Conservation (phyloP, 2,329 filamentous ascomycete genomes). For the Gnomoniopsis smithogilvyi region DNA sequence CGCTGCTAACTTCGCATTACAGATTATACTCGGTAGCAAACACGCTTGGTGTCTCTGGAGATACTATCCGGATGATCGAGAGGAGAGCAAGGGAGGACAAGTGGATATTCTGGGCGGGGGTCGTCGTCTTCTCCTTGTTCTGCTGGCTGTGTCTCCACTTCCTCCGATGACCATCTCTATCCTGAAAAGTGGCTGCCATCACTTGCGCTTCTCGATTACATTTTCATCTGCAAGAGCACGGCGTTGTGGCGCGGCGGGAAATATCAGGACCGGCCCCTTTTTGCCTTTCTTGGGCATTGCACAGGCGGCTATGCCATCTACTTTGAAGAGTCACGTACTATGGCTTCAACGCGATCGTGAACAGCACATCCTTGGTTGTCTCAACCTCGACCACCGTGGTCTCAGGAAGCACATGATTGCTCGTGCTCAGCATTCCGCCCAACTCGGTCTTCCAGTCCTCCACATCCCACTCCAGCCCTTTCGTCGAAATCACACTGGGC, state of each 20-base stretch:
- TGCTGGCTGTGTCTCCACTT: constrained; percentile 90
- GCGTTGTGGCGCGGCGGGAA: constrained; percentile 4
- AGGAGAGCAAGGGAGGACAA: constrained; percentile 90
- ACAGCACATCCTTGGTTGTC: constrained; percentile 64
- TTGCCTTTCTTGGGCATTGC: no score
- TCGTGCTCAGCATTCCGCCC: constrained; percentile 72
- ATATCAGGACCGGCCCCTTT: neutral
- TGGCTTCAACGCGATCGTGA: constrained; percentile 64
- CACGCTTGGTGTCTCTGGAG: constrained; percentile 87
- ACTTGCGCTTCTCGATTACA: neutral
- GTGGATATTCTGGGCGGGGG: constrained; percentile 93
- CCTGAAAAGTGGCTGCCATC: neutral
- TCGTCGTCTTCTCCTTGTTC: constrained; percentile 82
- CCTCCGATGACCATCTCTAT: constrained; percentile 53
- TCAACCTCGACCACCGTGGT: constrained; percentile 60
- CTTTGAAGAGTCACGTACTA: neutral
- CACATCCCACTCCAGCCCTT: constrained; percentile 90
- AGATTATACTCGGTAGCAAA: constrained; percentile 85
- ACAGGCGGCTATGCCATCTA: neutral
- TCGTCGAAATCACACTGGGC: constrained; percentile 73
- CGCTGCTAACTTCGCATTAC: neutral
- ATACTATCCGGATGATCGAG: constrained; percentile 97
- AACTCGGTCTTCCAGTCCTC: constrained; percentile 74
- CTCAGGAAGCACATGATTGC: constrained; percentile 66
- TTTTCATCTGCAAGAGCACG: constrained; percentile 15